phyloP scores from a whole-genome alignment of 1,284 basidiomycete species.

The Hypsizygus ulmarius region DNA sequence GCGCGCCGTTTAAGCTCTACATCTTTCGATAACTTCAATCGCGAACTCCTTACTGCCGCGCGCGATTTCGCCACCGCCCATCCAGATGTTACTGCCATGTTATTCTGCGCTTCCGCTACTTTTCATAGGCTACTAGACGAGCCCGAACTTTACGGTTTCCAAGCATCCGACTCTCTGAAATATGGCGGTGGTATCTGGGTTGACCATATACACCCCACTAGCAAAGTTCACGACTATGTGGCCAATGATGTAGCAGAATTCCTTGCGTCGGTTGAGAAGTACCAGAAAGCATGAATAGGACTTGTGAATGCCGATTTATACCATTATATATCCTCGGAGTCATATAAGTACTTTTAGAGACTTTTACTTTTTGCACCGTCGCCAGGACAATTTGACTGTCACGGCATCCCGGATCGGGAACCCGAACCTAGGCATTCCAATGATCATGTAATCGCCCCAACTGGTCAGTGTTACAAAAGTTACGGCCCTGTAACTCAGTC shows the following conservation, averaged over 20 bases:
- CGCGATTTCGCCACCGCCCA: conserved; percentile 38
- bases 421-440: no score
- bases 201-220: conserved; percentile 50
- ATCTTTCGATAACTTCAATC: conserved; percentile 45
- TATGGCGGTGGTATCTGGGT: conserved; percentile 46
- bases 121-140: conserved; percentile 49
- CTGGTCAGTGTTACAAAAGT: no score
- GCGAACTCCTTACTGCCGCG: conserved; percentile 29
- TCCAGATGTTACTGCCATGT: conserved; percentile 42
- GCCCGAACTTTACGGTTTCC: conserved; percentile 42
- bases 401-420: no score
- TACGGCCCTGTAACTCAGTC: no score
- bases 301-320: no score
- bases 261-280: conserved; percentile 19
- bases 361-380: no score
- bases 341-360: no score
- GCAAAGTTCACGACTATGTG: conserved; percentile 40
- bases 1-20: background rate
- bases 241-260: conserved; percentile 40
- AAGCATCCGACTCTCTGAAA: conserved; percentile 27
- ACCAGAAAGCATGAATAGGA: background rate
- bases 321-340: no score
- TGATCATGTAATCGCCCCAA: no score
- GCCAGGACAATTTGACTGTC: no score
- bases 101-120: conserved; percentile 48